Percentiles rank a stretch among this genome's conserved stretches.
Evolutionary conservation across 345 rosid species (phyloP).

Genomic region (Brassica incana): DNA sequence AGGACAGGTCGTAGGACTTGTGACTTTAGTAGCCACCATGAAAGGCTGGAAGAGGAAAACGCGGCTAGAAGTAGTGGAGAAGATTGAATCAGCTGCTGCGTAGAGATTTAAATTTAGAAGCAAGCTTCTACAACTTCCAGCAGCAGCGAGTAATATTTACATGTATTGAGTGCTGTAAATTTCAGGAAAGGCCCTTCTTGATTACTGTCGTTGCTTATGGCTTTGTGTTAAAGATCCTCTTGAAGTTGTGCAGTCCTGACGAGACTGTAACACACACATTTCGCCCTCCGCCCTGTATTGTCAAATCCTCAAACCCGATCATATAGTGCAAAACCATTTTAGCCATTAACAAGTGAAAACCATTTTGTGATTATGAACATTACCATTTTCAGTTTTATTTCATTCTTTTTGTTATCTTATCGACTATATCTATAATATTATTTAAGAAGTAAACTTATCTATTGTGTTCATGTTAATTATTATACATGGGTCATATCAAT

Average conservation of each 20-base stretch:
- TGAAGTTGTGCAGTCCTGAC: constrained; percentile 33
- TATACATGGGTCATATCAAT: no score
- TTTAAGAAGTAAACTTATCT: background rate
- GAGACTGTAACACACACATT: constrained; percentile 25
- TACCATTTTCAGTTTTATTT: background rate
- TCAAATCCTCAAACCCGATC: background rate
- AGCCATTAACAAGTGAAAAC: background rate
- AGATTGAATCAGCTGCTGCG: constrained; percentile 60
- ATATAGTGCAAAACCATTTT: background rate
- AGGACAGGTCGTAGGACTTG: constrained; percentile 71
- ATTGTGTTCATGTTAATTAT: no score
- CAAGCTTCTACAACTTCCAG: background rate
- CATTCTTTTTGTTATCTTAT: background rate
- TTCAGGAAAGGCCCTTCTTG: constrained; percentile 31
- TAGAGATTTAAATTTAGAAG: constrained; percentile 24
- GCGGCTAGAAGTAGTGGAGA: constrained; percentile 76
- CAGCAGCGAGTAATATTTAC: constrained; percentile 16
- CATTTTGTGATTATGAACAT: background rate
- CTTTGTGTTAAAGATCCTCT: constrained; percentile 33
- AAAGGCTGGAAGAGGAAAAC: constrained; percentile 97
- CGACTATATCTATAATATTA: background rate
- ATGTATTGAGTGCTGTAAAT: constrained; percentile 35
- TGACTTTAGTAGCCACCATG: constrained; percentile 90
- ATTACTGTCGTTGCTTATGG: constrained; percentile 13
- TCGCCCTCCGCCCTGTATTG: constrained; percentile 5